A percentile compares a stretch with the other conserved stretches of the same genome.
phyloP scores from a whole-genome alignment of 805 yeast genomes.

The Jamesozyma gamospora region DNA sequence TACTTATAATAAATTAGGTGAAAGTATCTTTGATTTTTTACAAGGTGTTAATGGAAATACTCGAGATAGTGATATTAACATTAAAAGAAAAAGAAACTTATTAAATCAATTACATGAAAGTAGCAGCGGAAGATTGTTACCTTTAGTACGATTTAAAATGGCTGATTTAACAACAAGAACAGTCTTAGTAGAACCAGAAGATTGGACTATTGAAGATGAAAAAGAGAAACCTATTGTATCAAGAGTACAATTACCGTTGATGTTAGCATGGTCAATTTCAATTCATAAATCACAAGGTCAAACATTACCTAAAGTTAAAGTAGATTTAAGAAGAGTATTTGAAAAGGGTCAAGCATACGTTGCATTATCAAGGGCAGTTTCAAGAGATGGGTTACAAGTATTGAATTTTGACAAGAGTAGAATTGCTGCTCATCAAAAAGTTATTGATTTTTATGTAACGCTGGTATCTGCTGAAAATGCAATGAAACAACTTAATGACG shows the following conservation, averaged over 20 bases:
- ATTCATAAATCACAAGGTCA: slow-evolving; percentile 96
- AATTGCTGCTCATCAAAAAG: slow-evolving; percentile 63
- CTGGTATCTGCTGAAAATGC: slow-evolving; percentile 31
- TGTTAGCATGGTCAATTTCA: slow-evolving; percentile 93
- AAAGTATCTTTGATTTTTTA: slow-evolving; percentile 42
- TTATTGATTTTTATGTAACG: slow-evolving; percentile 54
- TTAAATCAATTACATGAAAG: slow-evolving; percentile 34
- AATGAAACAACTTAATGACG: slow-evolving; percentile 6
- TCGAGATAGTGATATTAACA: slow-evolving; percentile 25
- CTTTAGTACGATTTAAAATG: slow-evolving; percentile 66
- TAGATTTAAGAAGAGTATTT: slow-evolving; percentile 66
- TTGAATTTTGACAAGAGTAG: slow-evolving; percentile 54
- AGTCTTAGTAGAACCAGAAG: slow-evolving; percentile 73
- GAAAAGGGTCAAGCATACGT: slow-evolving; percentile 96
- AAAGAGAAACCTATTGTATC: slow-evolving; percentile 56
- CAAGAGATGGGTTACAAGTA: slow-evolving; percentile 75
- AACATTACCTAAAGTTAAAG: slow-evolving; percentile 64
- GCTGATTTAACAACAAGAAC: slow-evolving; percentile 65
- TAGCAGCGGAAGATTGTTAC: slow-evolving; percentile 44
- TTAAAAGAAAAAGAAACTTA: slow-evolving; percentile 39
- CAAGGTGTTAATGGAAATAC: slow-evolving; percentile 19
- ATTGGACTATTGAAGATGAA: slow-evolving; percentile 73
- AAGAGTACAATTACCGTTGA: slow-evolving; percentile 73
- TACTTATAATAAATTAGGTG: slow-evolving; percentile 28
- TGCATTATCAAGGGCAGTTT: slow-evolving; percentile 83